Conservation (phyloP, 177 flowering plant genomes). For the Vitis hybrid region DNA sequence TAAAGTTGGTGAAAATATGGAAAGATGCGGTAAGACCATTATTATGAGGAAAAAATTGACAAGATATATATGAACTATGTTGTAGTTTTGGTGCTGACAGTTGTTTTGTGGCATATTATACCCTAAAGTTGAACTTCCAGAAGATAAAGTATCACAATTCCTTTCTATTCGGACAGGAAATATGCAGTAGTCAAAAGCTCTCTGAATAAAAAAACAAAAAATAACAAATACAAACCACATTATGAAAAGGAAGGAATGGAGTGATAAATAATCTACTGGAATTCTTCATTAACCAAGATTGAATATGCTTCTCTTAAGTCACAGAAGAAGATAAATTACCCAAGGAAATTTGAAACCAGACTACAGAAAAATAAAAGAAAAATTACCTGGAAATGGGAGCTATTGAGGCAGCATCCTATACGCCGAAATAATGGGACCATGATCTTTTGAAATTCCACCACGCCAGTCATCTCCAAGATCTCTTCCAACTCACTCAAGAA, state of each 20-base stretch:
- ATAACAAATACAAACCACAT: not conserved
- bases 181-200: not conserved
- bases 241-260: not conserved
- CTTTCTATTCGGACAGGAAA: not conserved
- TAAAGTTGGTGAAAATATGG: too few species aligned
- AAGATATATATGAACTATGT: too few species aligned
- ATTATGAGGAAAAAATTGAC: too few species aligned
- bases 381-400: constrained; percentile 63
- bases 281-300: not conserved
- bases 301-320: not conserved
- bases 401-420: constrained; percentile 45
- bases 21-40: too few species aligned
- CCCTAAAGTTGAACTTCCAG: not conserved
- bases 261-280: not conserved
- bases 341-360: not conserved
- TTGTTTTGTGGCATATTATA: too few species aligned
- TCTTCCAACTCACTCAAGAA: constrained; percentile 62
- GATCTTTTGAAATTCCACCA: constrained; percentile 50
- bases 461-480: constrained; percentile 45
- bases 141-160: not conserved
- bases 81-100: too few species aligned
- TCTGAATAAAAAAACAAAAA: not conserved
- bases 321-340: not conserved
- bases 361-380: not conserved
- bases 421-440: constrained; percentile 58